A percentile compares a stretch with the other conserved stretches of the same genome.
Evolutionary conservation across 2,329 filamentous ascomycete genomes (phyloP).

Genomic region (Mycocentrospora acerina): DNA sequence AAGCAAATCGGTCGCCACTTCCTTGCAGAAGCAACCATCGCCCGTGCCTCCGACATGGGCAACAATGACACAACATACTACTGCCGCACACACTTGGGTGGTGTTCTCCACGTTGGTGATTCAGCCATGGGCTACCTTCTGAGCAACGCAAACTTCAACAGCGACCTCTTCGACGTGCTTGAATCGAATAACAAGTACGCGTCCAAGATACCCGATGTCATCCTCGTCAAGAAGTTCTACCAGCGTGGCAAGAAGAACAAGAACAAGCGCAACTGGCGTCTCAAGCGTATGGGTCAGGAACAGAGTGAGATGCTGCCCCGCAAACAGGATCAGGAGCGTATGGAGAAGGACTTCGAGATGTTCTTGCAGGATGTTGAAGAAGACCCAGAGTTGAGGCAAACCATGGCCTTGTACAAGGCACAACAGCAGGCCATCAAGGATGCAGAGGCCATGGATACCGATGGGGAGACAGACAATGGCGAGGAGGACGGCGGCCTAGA

Average conservation of each 20-base stretch:
- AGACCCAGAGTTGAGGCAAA: constrained; percentile 81
- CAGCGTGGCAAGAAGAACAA: constrained; percentile 74
- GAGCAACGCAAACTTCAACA: constrained; percentile 90
- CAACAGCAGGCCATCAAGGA: constrained; percentile 54
- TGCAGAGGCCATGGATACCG: constrained; percentile 66
- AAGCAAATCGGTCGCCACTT: constrained; percentile 77
- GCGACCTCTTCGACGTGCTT: constrained; percentile 77
- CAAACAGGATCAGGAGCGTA: constrained; percentile 82
- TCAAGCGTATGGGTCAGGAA: constrained; percentile 90
- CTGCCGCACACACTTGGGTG: constrained; percentile 84
- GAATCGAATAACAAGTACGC: constrained; percentile 74
- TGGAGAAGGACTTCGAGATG: constrained; percentile 94
- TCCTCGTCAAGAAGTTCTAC: constrained; percentile 97
- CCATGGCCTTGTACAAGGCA: constrained; percentile 81
- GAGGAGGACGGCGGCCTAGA: constrained; percentile 57
- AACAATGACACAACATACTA: constrained; percentile 86
- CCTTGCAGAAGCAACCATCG: constrained; percentile 85
- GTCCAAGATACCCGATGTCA: constrained; percentile 81
- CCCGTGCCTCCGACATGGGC: constrained; percentile 82
- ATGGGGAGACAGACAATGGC: constrained; percentile 59
- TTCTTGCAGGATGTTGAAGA: constrained; percentile 97
- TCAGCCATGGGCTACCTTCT: constrained; percentile 94
- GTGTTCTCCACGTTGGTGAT: constrained; percentile 83
- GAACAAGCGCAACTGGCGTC: constrained; percentile 75
- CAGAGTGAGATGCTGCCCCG: constrained; percentile 83